Evolutionary conservation across 2,329 filamentous ascomycete species (phyloP), one percentile per base, ranked within the genome.

Genomic region (Zymoseptoria pseudotritici): DNA sequence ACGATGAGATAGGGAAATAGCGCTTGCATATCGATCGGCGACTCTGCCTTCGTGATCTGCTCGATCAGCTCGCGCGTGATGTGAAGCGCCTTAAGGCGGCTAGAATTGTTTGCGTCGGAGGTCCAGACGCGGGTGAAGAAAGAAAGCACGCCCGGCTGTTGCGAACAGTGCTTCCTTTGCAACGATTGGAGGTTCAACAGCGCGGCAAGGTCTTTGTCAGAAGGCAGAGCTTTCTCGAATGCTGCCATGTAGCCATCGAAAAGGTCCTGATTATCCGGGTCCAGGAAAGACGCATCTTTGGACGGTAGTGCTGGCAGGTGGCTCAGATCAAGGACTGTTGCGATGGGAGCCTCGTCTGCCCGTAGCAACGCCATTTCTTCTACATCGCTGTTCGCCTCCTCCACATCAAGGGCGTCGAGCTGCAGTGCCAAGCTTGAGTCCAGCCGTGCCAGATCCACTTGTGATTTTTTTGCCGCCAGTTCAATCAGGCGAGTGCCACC

Each of bases 1-100:
- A 83, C 79, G 53, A 97, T 77, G 31, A 87, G 79, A 74, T 96
- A 97, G 2, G 93, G 93, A n/a, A 96, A 71, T 19, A 97, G 73
- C 10, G 85, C 83, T 71, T 97, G 93, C 54, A 92, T 80, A 71
- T 96, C 70, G 2, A 59, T 20, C 2, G 31, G 13, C 3, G 31
- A 49, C 7, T 53, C 53, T 17, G 59, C 54, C 24, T 61, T 55
- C 19, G 42, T 50, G 26, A 60, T 26, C 17, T 61, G 57, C 21
- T 61, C 61, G 5, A 67, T 31, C 11, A 62, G 29, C 49, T 62
- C 59, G 8, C 54, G 58, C 1, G 61, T 55, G 36, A 63, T 56
- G 52, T 62, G 61, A 11, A 67, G 52, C 19, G 65, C 62, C 50
- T 61, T 64, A 10, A 60, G 54, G 19, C 60, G 63, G 17, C 59